These are phyloP conservation scores for Cornus florida DNA, from an alignment of 148 eudicot genomes.

Conservation along the genomic window DNA sequence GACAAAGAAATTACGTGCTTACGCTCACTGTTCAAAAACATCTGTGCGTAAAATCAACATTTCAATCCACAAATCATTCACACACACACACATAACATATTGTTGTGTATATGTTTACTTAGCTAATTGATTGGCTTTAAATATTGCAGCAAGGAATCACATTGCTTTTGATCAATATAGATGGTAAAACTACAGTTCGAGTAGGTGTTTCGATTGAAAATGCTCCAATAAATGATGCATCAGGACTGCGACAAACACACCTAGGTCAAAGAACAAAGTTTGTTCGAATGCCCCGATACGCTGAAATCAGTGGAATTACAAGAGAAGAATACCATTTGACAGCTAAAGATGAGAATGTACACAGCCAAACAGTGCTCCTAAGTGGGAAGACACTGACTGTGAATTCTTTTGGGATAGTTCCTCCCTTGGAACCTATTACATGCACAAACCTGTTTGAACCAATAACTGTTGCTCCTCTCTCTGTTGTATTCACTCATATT, in stretches of 20 bases:
- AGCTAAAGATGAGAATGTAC: slow-evolving; percentile 47
- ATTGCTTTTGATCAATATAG: slow-evolving; percentile 68
- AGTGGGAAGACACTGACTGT: slow-evolving; percentile 54
- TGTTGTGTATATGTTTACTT: not conserved
- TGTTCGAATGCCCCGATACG: not conserved
- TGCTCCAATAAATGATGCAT: slow-evolving; percentile 18
- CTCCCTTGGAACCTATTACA: slow-evolving; percentile 42
- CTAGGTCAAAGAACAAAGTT: slow-evolving; percentile 26
- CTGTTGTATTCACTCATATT: slow-evolving; percentile 62
- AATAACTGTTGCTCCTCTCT: slow-evolving; percentile 50
- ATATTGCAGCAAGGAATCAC: slow-evolving; percentile 60
- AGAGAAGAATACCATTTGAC: slow-evolving; percentile 79
- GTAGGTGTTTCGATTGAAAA: slow-evolving; percentile 41
- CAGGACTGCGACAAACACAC: slow-evolving; percentile 17
- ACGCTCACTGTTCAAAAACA: slow-evolving; percentile 70
- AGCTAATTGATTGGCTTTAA: not conserved
- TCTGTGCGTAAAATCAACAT: slow-evolving; percentile 39
- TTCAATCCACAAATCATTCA: not conserved
- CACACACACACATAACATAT: not conserved
- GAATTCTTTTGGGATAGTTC: slow-evolving; percentile 48
- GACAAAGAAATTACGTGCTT: slow-evolving; percentile 54
- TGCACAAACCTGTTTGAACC: slow-evolving; percentile 45
- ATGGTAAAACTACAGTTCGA: slow-evolving; percentile 28
- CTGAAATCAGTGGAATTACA: slow-evolving; percentile 5
- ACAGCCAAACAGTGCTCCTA: slow-evolving; percentile 61